Evolutionary conservation across 2,329 filamentous ascomycete species (phyloP).

Genomic region (Rasamsonia emersonii): DNA sequence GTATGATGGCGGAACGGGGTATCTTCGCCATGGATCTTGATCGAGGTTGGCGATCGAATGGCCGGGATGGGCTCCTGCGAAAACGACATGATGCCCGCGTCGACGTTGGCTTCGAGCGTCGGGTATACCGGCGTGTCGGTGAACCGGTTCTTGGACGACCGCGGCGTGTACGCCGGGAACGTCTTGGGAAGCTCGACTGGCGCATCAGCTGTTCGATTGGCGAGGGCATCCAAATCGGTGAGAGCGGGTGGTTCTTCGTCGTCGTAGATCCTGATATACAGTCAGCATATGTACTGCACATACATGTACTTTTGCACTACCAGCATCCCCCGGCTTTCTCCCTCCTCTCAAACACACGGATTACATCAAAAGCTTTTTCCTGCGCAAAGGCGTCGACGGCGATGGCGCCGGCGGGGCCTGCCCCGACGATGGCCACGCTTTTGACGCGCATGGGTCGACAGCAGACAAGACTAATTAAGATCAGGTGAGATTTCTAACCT

Average conservation of each 20-base stretch:
- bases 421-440: slow-evolving; percentile 52
- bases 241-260: slow-evolving; percentile 30
- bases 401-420: slow-evolving; percentile 53
- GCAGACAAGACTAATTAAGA: no score
- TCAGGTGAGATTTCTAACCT: slow-evolving; percentile 2
- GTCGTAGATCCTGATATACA: slow-evolving; percentile 20
- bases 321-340: slow-evolving; percentile 54
- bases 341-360: slow-evolving; percentile 55
- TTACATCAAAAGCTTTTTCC: slow-evolving; percentile 50
- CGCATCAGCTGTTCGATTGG: slow-evolving; percentile 43
- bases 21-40: slow-evolving; percentile 44
- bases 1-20: slow-evolving; percentile 56
- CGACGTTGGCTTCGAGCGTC: slow-evolving; percentile 58
- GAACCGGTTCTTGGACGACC: slow-evolving; percentile 40
- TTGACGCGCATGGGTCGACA: slow-evolving; percentile 12
- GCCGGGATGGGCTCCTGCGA: slow-evolving; percentile 47
- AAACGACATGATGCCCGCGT: slow-evolving; percentile 52
- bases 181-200: slow-evolving; percentile 39
- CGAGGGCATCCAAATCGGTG: slow-evolving; percentile 40
- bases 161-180: slow-evolving; percentile 41
- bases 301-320: slow-evolving; percentile 26
- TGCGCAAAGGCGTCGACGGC: slow-evolving; percentile 51
- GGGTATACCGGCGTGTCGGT: slow-evolving; percentile 54
- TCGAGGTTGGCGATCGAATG: slow-evolving; percentile 32
- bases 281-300: neutral